A percentile compares a stretch with the other conserved stretches of the same genome.
These are phyloP conservation scores for Penium margaritaceum DNA, from an alignment of 139 green algal species.

Conservation along the genomic window DNA sequence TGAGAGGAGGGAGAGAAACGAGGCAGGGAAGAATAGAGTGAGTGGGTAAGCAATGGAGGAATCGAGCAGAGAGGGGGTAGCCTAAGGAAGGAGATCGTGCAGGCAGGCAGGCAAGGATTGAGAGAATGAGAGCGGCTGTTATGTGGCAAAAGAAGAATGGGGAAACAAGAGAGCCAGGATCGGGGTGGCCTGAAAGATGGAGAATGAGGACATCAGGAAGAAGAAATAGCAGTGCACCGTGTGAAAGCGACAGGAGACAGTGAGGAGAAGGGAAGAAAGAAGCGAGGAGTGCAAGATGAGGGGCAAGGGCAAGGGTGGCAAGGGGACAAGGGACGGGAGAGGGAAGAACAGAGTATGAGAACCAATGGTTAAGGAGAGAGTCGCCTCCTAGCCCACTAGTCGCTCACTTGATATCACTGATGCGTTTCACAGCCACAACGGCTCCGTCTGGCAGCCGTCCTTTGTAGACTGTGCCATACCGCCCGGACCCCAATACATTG, in stretches of 20 bases:
- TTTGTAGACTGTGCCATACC: constrained; percentile 29
- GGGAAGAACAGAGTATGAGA: too few species aligned
- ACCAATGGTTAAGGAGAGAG: too few species aligned
- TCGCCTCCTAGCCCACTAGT: background rate
- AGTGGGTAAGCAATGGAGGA: background rate
- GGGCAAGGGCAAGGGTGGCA: background rate
- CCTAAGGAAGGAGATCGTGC: background rate
- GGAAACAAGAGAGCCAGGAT: too few species aligned
- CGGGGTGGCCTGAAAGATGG: too few species aligned
- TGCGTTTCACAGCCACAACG: constrained; percentile 20
- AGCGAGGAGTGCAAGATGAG: too few species aligned
- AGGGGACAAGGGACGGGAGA: background rate
- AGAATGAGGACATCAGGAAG: too few species aligned
- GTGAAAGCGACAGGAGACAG: too few species aligned
- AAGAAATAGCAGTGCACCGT: too few species aligned
- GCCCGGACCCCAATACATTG: constrained; percentile 30
- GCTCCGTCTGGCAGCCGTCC: constrained; percentile 14
- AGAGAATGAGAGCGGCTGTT: too few species aligned
- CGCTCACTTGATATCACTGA: constrained; percentile 15
- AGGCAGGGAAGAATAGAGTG: background rate
- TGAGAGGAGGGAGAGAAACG: background rate
- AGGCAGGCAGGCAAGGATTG: background rate
- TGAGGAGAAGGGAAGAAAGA: too few species aligned
- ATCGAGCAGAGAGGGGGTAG: background rate
- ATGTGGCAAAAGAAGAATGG: too few species aligned